These are phyloP conservation scores for Ophiocordyceps camponoti-floridani DNA, from an alignment of 2,329 filamentous ascomycete species.

Conservation along the genomic window DNA sequence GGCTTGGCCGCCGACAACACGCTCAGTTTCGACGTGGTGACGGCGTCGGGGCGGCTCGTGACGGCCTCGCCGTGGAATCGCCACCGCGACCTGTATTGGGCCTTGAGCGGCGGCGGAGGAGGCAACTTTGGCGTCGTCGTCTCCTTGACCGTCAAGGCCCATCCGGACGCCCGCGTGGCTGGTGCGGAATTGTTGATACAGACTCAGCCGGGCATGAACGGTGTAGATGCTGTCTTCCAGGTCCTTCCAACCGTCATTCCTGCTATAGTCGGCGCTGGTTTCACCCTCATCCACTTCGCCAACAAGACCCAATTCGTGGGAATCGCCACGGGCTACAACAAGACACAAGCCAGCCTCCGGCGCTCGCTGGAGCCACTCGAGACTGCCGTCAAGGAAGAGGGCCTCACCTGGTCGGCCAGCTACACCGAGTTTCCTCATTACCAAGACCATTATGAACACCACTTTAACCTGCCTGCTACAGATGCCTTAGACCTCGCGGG, in stretches of 20 bases:
- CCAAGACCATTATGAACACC: constrained; percentile 24
- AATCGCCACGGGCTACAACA: constrained; percentile 24
- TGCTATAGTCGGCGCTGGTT: constrained; percentile 26
- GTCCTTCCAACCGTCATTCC: constrained; percentile 9
- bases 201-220: background rate
- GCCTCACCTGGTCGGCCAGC: constrained; percentile 5
- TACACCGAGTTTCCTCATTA: constrained; percentile 8
- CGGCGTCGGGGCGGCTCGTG: constrained; percentile 26
- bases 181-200: constrained; percentile 10
- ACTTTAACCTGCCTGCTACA: constrained; percentile 19
- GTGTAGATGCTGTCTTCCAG: background rate
- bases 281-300: constrained; percentile 25
- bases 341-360: constrained; percentile 18
- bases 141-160: constrained; percentile 33
- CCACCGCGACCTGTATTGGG: constrained; percentile 40
- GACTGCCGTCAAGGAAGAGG: constrained; percentile 3
- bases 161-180: constrained; percentile 22
- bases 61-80: constrained; percentile 20
- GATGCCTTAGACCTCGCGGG: constrained; percentile 14
- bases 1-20: constrained; percentile 42
- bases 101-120: constrained; percentile 38
- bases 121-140: constrained; percentile 40
- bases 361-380: constrained; percentile 11
- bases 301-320: constrained; percentile 23
- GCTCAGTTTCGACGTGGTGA: constrained; percentile 35